A percentile compares a stretch with the other conserved stretches of the same genome.
Evolutionary conservation across 768 basidiomycete genomes (phyloP).

Genomic region (Tylopilus balloui): DNA sequence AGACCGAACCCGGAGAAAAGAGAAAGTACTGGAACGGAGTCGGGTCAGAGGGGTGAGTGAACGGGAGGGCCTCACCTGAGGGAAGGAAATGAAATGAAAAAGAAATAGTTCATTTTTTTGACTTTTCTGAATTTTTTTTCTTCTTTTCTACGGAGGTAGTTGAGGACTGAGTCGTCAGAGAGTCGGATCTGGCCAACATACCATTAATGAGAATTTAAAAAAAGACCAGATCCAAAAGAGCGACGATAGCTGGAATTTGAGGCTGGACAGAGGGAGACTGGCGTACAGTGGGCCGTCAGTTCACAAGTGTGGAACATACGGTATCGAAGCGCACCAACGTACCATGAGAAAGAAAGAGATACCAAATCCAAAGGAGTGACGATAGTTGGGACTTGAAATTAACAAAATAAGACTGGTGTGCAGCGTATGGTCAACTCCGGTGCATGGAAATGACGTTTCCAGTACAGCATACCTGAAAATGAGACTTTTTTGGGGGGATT

Average conservation of each 20-base stretch:
- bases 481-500: neutral
- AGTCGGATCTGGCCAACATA: neutral
- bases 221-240: conserved; percentile 1
- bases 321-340: too few species aligned
- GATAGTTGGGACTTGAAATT: neutral
- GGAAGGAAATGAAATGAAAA: too few species aligned
- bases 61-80: too few species aligned
- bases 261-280: neutral
- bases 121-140: too few species aligned
- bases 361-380: neutral
- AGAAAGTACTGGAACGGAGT: too few species aligned
- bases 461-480: neutral
- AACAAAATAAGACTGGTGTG: neutral
- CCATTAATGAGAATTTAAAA: neutral
- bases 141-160: too few species aligned
- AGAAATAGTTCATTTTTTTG: too few species aligned
- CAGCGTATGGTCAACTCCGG: neutral
- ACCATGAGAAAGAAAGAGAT: neutral
- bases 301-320: too few species aligned
- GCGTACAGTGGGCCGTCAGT: too few species aligned
- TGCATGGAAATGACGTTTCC: neutral
- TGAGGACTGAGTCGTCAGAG: neutral
- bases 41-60: too few species aligned
- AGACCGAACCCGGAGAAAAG: too few species aligned
- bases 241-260: neutral